Percentiles rank a stretch among this genome's conserved stretches.
phyloP scores from a whole-genome alignment of 1,139 yeast genomes.

The Yarrowia galli region DNA sequence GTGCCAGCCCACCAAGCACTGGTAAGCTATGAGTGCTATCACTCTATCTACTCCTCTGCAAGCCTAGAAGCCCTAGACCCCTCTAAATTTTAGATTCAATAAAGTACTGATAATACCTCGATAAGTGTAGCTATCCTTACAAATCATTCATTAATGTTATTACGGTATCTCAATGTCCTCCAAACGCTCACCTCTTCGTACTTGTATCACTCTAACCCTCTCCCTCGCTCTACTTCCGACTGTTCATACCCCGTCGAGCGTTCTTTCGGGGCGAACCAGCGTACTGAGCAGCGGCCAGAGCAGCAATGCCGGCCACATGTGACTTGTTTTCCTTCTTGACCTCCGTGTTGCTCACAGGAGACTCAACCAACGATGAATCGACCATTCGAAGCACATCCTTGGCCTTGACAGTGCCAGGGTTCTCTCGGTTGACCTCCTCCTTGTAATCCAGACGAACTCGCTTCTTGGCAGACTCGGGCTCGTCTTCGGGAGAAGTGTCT shows the following conservation, averaged over 20 bases:
- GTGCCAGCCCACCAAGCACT: slow-evolving; percentile 21
- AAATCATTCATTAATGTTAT: slow-evolving; percentile 11
- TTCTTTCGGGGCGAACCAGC: slow-evolving; percentile 35
- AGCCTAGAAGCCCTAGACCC: too few species aligned
- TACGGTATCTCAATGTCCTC: slow-evolving; percentile 34
- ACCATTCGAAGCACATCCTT: slow-evolving; percentile 54
- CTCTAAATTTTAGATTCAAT: slow-evolving; percentile 19
- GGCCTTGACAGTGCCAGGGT: slow-evolving; percentile 49
- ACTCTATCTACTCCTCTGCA: too few species aligned
- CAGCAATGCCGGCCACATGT: slow-evolving; percentile 16
- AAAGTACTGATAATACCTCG: slow-evolving; percentile 19
- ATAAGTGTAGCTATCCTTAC: background rate
- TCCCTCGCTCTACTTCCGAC: background rate
- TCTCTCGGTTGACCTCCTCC: slow-evolving; percentile 45
- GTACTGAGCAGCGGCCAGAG: slow-evolving; percentile 14
- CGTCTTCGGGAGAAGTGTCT: slow-evolving; percentile 40
- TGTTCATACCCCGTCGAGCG: background rate
- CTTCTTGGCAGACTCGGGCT: slow-evolving; percentile 44
- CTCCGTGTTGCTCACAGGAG: slow-evolving; percentile 46
- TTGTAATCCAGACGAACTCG: slow-evolving; percentile 45
- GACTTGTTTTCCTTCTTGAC: slow-evolving; percentile 23
- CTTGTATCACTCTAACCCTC: background rate
- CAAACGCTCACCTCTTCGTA: background rate
- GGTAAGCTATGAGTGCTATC: too few species aligned
- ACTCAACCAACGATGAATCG: slow-evolving; percentile 52